Evolutionary conservation across 2,329 filamentous ascomycete genomes (phyloP).

Genomic region (Botryotinia globosa): DNA sequence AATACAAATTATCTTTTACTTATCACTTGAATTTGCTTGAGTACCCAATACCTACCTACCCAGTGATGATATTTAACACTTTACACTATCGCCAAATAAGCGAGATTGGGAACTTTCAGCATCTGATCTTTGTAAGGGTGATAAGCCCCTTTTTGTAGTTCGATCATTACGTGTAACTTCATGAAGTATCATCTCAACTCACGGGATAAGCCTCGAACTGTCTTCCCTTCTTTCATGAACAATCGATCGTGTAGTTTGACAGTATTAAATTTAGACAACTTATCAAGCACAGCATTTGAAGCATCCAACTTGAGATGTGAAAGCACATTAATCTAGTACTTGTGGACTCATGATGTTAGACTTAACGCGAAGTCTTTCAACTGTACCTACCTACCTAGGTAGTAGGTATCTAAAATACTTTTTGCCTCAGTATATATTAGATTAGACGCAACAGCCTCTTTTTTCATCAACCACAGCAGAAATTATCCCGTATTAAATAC

Average conservation of each 20-base stretch:
- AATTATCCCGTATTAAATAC: not conserved
- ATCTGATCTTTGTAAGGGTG: not conserved
- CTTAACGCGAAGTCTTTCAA: not conserved
- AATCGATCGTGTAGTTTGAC: not conserved
- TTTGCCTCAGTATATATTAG: too few species aligned
- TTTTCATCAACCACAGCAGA: too few species aligned
- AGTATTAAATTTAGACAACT: not conserved
- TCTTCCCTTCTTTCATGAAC: not conserved
- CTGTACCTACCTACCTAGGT: too few species aligned
- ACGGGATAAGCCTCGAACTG: not conserved
- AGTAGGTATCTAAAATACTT: not conserved
- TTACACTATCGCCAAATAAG: not conserved
- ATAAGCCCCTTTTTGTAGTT: not conserved
- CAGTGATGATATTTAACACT: not conserved
- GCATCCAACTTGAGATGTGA: not conserved
- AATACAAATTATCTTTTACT: not conserved
- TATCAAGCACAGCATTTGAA: not conserved
- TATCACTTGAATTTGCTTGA: not conserved
- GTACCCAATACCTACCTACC: not conserved
- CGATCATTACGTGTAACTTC: not conserved
- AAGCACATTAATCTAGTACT: not conserved
- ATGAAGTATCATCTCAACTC: not conserved
- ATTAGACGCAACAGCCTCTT: not conserved
- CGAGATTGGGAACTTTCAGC: not conserved
- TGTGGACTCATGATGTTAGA: not conserved